Percentiles rank a stretch among this genome's conserved stretches.
phyloP scores from a whole-genome alignment of 495 filamentous ascomycete species.

The Penicillium alfredii region DNA sequence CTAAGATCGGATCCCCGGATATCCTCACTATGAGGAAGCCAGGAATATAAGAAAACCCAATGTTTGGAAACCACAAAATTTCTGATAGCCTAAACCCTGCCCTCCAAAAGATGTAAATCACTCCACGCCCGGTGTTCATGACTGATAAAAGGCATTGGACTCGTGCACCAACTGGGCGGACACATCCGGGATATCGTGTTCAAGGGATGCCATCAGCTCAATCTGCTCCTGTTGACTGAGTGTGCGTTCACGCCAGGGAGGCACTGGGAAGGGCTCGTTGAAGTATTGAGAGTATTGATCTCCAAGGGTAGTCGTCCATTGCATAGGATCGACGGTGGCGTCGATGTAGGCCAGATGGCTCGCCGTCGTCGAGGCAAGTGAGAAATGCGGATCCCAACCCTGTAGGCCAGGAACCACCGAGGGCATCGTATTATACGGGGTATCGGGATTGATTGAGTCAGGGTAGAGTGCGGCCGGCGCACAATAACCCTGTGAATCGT shows the following conservation, averaged over 20 bases:
- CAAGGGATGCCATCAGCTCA: conserved; percentile 61
- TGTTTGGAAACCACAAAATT: too few relatives aligned
- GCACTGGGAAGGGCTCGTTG: conserved; percentile 38
- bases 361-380: conserved; percentile 38
- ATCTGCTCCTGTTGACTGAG: conserved; percentile 65
- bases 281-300: conserved; percentile 49
- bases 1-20: too few relatives aligned
- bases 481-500: conserved; percentile 20
- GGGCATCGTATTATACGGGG: conserved; percentile 42
- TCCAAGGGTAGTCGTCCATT: conserved; percentile 38
- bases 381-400: conserved; percentile 43
- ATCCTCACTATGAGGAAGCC: too few relatives aligned
- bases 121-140: too few relatives aligned
- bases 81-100: too few relatives aligned
- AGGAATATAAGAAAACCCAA: too few relatives aligned
- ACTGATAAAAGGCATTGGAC: conserved; percentile 55
- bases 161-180: conserved; percentile 47
- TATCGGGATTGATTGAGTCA: conserved; percentile 36
- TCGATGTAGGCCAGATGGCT: conserved; percentile 37
- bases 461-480: conserved; percentile 19
- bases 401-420: conserved; percentile 42
- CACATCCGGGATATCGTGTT: conserved; percentile 53
- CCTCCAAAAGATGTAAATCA: too few relatives aligned
- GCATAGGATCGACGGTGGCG: conserved; percentile 32
- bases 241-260: conserved; percentile 51